phyloP scores from a whole-genome alignment of 345 rosid species.

The Lepidium aucheri region DNA sequence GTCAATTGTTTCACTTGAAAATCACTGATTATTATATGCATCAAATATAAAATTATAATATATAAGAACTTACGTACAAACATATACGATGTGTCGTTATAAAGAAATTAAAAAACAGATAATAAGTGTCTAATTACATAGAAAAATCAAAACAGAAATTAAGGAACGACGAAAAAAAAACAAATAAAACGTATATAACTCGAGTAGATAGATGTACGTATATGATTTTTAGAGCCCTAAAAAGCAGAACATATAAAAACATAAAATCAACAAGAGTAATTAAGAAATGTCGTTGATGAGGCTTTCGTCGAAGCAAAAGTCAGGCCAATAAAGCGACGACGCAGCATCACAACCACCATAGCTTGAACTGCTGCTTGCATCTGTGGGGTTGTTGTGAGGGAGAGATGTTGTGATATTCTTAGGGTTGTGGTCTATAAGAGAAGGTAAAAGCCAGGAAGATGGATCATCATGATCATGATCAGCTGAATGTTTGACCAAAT shows the following conservation, averaged over 20 bases:
- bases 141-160: not conserved
- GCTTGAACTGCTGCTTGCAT: conserved; percentile 28
- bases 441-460: conserved; percentile 27
- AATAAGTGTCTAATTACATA: conserved; percentile 13
- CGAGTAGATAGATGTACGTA: conserved; percentile 8
- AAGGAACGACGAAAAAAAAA: not conserved
- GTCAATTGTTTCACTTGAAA: not conserved
- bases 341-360: conserved; percentile 17
- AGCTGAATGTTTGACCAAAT: conserved; percentile 21
- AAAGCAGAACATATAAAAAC: not conserved
- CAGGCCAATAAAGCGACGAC: conserved; percentile 28
- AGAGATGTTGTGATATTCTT: not conserved
- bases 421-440: conserved; percentile 21
- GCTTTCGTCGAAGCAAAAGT: conserved; percentile 29
- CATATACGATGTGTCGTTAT: not conserved
- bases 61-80: not conserved
- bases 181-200: not conserved
- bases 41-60: not conserved
- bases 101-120: not conserved
- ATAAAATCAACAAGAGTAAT: not conserved
- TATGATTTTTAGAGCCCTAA: not conserved
- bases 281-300: conserved; percentile 24
- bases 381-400: conserved; percentile 8
- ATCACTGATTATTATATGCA: not conserved
- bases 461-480: not conserved